Evolutionary conservation across 1,284 basidiomycete genomes (phyloP), one percentile per base, ranked within the genome.

Genomic region (Apiotrichum laibachii): DNA sequence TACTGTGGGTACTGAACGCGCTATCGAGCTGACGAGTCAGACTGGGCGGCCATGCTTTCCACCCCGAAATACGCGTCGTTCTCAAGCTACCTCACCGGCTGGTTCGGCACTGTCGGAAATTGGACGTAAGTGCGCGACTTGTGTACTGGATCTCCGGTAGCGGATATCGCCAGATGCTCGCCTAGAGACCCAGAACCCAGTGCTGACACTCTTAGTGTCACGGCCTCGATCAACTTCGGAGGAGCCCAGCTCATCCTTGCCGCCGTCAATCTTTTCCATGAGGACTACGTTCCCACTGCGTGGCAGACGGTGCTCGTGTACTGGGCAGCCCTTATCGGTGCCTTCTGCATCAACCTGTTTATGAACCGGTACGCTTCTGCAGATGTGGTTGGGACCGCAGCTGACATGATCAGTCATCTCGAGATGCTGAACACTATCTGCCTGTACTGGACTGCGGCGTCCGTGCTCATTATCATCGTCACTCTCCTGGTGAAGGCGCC

Each of bases 211-310:
- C 42, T 19, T 61, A 76, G 74, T n/a, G 77, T 78, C 43, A 78
- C 77, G 1, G 74, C 80, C 1, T 81, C 80, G 8, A 81, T 82
- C 72, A 79, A 77, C 48, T 81, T 81, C 60, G 80, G 80, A 4
- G 79, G 79, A 10, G 72, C 77, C 18, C 80, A 81, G 62, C 71
- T 81, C 12, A 80, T 81, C 54, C 71, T 81, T 43, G 79, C 79
- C 9, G 80, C 77, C 15, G 77, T 80, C 37, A 80, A 78, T 35
- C 70, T 80, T 22, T 81, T 65, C 69, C 70, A 77, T 57, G 73
- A 75, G 13, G 71, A 73, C 51, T 79, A 76, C 54, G 76, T 76
- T 2, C 77, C 77, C 1, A 78, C 76, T 2, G 65, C 74, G 1
- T 79, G 78, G 78, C 78, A 79, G 61, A 78, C 76, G 0, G 68